Evolutionary conservation across 805 yeast genomes (phyloP).

Genomic region (Torulaspora franciscae): DNA sequence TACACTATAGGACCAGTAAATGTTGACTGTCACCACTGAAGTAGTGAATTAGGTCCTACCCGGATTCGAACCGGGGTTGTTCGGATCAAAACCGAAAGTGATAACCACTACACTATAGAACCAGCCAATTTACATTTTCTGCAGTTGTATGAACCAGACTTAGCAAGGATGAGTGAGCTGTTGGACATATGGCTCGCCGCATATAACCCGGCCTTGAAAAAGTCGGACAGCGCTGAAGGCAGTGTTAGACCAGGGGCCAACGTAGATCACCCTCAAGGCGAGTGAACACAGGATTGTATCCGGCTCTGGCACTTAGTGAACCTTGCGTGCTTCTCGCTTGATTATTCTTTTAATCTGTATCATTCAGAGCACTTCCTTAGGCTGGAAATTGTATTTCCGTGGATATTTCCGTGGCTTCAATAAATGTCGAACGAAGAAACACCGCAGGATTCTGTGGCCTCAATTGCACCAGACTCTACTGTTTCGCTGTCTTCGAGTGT

Average conservation of each 20-base stretch:
- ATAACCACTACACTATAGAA: conserved; percentile 72
- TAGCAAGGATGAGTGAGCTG: too few relatives aligned
- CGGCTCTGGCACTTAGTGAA: not conserved
- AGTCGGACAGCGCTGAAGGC: not conserved
- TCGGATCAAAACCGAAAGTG: conserved; percentile 78
- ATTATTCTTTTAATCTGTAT: not conserved
- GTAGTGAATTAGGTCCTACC: conserved; percentile 48
- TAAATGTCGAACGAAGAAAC: conserved; percentile 15
- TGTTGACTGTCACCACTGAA: not conserved
- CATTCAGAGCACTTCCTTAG: not conserved
- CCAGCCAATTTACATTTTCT: conserved; percentile 7
- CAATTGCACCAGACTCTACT: conserved; percentile 16
- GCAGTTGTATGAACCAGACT: too few relatives aligned
- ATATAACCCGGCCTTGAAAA: conserved; percentile 5
- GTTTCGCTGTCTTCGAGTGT: conserved; percentile 10
- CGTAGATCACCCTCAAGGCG: not conserved
- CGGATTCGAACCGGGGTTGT: conserved; percentile 84
- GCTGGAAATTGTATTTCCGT: not conserved
- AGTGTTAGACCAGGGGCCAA: not conserved
- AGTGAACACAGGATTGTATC: not conserved
- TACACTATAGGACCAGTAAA: conserved; percentile 51
- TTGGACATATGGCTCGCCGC: too few relatives aligned
- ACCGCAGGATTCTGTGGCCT: conserved; percentile 16
- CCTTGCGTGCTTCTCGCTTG: not conserved
- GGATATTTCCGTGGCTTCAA: too few relatives aligned